A percentile compares a stretch with the other conserved stretches of the same genome.
phyloP scores from a whole-genome alignment of 2,329 filamentous ascomycete species.

The Knufia petricola region DNA sequence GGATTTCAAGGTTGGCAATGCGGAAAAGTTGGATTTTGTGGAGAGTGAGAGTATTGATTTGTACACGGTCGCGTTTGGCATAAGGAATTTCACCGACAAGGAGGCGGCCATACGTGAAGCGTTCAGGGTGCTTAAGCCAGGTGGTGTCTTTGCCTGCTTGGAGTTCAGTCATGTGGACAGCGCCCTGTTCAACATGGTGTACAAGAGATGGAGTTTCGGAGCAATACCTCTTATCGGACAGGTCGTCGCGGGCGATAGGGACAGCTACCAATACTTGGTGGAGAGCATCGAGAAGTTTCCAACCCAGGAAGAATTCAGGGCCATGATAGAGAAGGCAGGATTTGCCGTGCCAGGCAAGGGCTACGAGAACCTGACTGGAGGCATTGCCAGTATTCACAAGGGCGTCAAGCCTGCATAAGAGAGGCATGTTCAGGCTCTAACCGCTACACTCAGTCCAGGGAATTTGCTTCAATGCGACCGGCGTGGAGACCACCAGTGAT shows the following conservation, averaged over 20 bases:
- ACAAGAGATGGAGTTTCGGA: conserved; percentile 92
- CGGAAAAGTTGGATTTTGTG: conserved; percentile 61
- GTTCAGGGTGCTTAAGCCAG: conserved; percentile 79
- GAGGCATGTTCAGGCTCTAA: neutral
- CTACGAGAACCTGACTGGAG: conserved; percentile 84
- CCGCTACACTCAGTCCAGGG: neutral
- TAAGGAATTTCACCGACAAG: conserved; percentile 94
- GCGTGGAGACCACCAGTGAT: conserved; percentile 32
- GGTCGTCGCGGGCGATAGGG: conserved; percentile 82
- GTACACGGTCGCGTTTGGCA: conserved; percentile 96
- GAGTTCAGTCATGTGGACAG: conserved; percentile 86
- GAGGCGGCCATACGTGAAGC: conserved; percentile 73
- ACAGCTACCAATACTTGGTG: conserved; percentile 96
- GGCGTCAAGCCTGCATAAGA: conserved; percentile 64
- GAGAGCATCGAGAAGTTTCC: conserved; percentile 96
- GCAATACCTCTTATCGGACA: conserved; percentile 94
- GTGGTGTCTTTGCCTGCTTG: conserved; percentile 90
- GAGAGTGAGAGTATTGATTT: conserved; percentile 69
- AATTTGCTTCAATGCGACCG: conserved; percentile 17
- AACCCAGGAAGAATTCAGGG: conserved; percentile 69
- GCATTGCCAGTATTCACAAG: conserved; percentile 93
- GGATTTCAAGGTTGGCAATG: conserved; percentile 83
- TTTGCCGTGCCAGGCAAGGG: conserved; percentile 74
- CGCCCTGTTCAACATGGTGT: conserved; percentile 68
- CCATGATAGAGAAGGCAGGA: conserved; percentile 59